Evolutionary conservation across 1,139 yeast species (phyloP), one percentile per base, ranked within the genome.

Genomic region (Candida pseudocylindracea): DNA sequence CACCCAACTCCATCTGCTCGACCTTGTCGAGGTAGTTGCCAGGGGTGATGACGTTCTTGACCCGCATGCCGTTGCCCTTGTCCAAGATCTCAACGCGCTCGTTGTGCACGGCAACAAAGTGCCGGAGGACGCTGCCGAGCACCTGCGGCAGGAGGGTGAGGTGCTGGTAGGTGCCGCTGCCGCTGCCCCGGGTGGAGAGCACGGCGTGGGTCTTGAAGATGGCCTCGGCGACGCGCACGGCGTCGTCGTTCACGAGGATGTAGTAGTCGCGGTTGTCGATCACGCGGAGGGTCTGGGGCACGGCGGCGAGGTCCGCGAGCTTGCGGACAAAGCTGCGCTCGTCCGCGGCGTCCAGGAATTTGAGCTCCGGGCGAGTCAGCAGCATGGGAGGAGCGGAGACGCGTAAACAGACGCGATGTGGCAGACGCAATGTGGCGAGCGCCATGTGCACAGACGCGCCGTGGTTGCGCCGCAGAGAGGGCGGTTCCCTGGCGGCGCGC

Each of bases 161-260:
- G 41, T 76, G 76, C 32, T 72, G 63, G 30, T 64, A 53, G 8
- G 8, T 25, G 8, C 26, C 26, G 6, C 4, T 4, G 26, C 68
- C 62, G 30, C 58, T 61, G 12, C 55, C 46, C 13, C 48, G 39
- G 36, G 67, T 63, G 42, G 85, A 85, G 35, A 88, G 50, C 6
- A 81, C 92, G 12, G 91, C 70, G 30, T 66, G 70, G 0, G 96
- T 80, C 42, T 75, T 76, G 53, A 80, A 88, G 27, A 88, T 71
- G 35, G 63, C 58, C 38, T 83, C 91, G 3, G 95, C 94, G 30
- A 81, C 78, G 37, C 70, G 60, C 32, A 64, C 63, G 3, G 96
- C 94, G 48, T 85, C 94, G n/a, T 57, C 59, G 29, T 74, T 80
- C 28, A 81, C 60, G 1, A 70, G 74, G 1, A 79, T 70, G 49